A percentile compares a stretch with the other conserved stretches of the same genome.
phyloP scores from a whole-genome alignment of 192 early-diverging fungal genomes.

The Chytriomyces hyalinus region DNA sequence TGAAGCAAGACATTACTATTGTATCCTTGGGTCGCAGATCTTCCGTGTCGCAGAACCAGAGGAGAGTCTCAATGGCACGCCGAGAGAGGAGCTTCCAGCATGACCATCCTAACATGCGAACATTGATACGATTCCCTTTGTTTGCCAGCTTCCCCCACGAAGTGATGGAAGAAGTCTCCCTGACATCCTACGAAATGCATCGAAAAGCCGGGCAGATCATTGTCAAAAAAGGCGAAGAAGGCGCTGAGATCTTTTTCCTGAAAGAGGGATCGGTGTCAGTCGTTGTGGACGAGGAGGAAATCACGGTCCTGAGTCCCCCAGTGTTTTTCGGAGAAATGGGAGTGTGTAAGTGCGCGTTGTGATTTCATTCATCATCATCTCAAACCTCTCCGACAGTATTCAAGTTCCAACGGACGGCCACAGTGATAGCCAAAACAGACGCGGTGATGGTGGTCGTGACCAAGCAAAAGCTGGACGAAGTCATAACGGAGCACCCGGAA shows the following conservation, averaged over 20 bases:
- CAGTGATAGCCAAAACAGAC: constrained; percentile 43
- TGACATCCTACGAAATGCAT: constrained; percentile 35
- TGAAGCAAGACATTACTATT: neutral
- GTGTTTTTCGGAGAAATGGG: constrained; percentile 51
- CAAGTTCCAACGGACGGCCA: constrained; percentile 34
- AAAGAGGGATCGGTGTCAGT: constrained; percentile 39
- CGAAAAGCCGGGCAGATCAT: constrained; percentile 38
- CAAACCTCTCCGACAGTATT: constrained; percentile 35
- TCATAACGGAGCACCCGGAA: constrained; percentile 24
- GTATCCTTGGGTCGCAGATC: neutral
- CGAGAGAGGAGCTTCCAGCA: neutral
- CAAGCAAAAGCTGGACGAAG: constrained; percentile 44
- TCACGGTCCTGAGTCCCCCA: constrained; percentile 7
- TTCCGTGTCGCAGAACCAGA: neutral
- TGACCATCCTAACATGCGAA: constrained; percentile 9
- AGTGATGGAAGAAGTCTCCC: constrained; percentile 35
- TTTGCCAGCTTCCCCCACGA: constrained; percentile 46
- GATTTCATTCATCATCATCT: constrained; percentile 3
- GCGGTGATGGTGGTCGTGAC: constrained; percentile 44
- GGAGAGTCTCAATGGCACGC: neutral
- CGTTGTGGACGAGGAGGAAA: constrained; percentile 19
- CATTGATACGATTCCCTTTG: constrained; percentile 42
- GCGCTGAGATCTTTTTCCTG: constrained; percentile 50
- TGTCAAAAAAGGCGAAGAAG: constrained; percentile 46
- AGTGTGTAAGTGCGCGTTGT: constrained; percentile 34